phyloP scores from a whole-genome alignment of 306 rosid species.

The Rosa multiflora region DNA sequence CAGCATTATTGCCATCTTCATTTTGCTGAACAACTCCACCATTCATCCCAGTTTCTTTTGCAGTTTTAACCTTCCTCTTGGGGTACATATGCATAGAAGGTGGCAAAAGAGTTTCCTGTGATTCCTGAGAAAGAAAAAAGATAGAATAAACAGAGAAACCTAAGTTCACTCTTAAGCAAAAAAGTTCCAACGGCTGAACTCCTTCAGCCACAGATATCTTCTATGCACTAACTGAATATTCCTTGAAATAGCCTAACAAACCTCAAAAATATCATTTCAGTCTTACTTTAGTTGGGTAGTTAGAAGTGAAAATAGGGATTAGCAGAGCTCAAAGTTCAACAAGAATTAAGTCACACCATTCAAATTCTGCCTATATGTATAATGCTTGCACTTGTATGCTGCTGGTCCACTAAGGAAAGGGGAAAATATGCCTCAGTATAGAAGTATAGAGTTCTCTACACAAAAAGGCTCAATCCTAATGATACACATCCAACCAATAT shows the following conservation, averaged over 20 bases:
- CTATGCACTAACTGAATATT: neutral
- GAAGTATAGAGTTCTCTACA: neutral
- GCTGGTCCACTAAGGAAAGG: neutral
- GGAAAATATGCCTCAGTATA: neutral
- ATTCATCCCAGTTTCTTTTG: slow-evolving; percentile 44
- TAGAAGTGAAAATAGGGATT: neutral
- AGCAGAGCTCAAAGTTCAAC: neutral
- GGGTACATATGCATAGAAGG: slow-evolving; percentile 63
- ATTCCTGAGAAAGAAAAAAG: slow-evolving; percentile 53
- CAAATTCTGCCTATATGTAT: neutral
- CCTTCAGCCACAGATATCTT: neutral
- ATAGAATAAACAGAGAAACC: neutral
- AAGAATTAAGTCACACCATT: neutral
- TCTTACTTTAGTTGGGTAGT: neutral
- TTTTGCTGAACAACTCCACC: slow-evolving; percentile 48
- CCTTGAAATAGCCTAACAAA: neutral
- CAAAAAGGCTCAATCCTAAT: neutral
- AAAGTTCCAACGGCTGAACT: neutral
- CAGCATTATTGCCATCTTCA: slow-evolving; percentile 29
- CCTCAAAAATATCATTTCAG: neutral
- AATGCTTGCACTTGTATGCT: neutral
- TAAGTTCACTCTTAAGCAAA: neutral
- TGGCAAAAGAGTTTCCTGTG: slow-evolving; percentile 77
- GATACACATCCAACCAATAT: neutral
- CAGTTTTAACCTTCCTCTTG: slow-evolving; percentile 56